phyloP scores from a whole-genome alignment of 1,284 basidiomycete genomes.

The Peniophora sp. region DNA sequence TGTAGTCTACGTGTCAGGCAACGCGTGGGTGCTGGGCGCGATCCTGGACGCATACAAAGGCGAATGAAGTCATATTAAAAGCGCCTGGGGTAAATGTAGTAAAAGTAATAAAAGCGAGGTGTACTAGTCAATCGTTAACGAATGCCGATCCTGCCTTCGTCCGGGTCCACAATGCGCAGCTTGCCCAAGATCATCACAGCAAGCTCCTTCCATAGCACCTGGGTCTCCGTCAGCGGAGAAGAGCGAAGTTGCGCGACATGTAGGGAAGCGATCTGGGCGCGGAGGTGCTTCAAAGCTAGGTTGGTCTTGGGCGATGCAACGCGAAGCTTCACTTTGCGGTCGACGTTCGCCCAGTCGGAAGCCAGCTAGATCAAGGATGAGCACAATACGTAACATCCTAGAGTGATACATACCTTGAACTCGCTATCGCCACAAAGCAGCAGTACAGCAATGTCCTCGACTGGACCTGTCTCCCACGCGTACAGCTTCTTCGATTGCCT shows the following conservation, averaged over 20 bases:
- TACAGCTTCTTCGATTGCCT: conserved; percentile 92
- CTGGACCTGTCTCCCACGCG: conserved; percentile 93
- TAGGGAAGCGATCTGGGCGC: conserved; percentile 56
- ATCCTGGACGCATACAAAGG: conserved; percentile 48
- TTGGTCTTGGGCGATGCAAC: conserved; percentile 61
- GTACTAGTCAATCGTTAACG: background rate
- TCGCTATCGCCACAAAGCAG: conserved; percentile 91
- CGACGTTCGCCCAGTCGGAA: conserved; percentile 69
- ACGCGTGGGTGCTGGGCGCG: conserved; percentile 67
- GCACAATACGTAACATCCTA: background rate
- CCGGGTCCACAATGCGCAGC: conserved; percentile 22
- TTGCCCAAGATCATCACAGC: conserved; percentile 56
- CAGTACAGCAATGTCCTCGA: conserved; percentile 79
- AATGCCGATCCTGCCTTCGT: conserved; percentile 8
- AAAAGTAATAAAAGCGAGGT: too few species aligned
- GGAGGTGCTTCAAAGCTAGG: conserved; percentile 77
- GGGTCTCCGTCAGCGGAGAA: conserved; percentile 50
- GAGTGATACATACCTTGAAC: conserved; percentile 58
- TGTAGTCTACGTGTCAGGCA: conserved; percentile 65
- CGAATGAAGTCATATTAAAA: background rate
- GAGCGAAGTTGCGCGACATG: conserved; percentile 63
- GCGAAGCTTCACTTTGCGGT: conserved; percentile 79
- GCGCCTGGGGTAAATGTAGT: too few species aligned
- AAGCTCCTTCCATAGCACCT: conserved; percentile 65
- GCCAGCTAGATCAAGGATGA: conserved; percentile 43